Evolutionary conservation across 2,329 filamentous ascomycete species (phyloP), one percentile per base, ranked within the genome.

Genomic region (Colletotrichum tropicicola): DNA sequence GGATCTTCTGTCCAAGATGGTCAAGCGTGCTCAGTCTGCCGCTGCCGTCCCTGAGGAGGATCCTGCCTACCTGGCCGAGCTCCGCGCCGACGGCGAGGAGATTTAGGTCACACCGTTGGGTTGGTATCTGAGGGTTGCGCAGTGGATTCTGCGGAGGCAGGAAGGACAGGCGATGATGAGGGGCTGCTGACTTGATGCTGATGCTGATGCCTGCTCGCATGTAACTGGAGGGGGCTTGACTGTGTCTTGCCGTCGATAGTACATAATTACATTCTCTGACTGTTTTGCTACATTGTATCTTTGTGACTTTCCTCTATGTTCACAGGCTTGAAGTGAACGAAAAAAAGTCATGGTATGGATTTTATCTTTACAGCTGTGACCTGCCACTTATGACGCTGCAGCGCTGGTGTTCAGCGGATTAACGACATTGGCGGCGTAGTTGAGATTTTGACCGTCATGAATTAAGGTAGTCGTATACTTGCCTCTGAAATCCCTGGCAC

Each of bases 21-120:
- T 59, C 43, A 72, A 70, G 70, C 71, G 72, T 37, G 68, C 63
- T 44, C 63, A 59, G 32, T 64, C 59, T 10, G 52, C 59, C 5
- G 60, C 59, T 5, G 59, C 63, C 57, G 43, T 61, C 13, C 56
- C 58, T n/a, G 66, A 67, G 51, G 65, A 64, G 9, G 65, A 59
- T 9, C 39, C 61, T 17, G 56, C 51, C 3, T 68, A 72, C 44
- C 63, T 69, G 37, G 69, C 68, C 13, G 64, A 69, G 59, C 68
- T 70, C 37, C 59, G 68, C 3, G 65, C 43, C 17, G 69, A 70
- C 39, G 68, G 66, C 10, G 68, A 72, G 61, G 60, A 70, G 32
- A 68, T 71, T 27, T 70, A 45, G 47, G 35, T 21, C n/a, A n/a
- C 32, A 35, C n/a, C 13, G 13, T 5, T 13, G 32, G 32, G 9